phyloP scores from a whole-genome alignment of 495 filamentous ascomycete species.

The Pyrenopolyporus hunteri region DNA sequence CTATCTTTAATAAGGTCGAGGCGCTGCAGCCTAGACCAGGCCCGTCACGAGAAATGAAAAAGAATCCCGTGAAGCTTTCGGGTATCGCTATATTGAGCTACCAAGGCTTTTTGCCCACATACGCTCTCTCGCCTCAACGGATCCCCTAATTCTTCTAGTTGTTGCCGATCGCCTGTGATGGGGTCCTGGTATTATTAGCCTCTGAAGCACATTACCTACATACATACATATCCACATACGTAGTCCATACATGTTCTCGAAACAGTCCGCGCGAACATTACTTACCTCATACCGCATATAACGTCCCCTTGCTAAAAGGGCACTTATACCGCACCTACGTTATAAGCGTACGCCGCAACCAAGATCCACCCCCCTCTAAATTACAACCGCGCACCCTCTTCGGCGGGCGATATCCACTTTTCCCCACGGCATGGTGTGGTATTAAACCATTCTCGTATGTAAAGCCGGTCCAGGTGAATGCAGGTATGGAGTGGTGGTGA shows the following conservation, averaged over 20 bases:
- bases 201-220: conserved; percentile 2
- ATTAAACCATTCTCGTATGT: conserved; percentile 20
- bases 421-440: conserved; percentile 29
- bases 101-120: conserved; percentile 8
- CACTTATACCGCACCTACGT: conserved; percentile 12
- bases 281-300: conserved; percentile 15
- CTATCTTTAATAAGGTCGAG: conserved; percentile 28
- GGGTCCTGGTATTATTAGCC: conserved; percentile 20
- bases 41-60: conserved; percentile 22
- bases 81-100: conserved; percentile 10
- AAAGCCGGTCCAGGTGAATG: conserved; percentile 20
- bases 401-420: conserved; percentile 24
- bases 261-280: conserved; percentile 27
- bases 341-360: conserved; percentile 19
- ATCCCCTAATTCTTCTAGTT: conserved; percentile 16
- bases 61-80: conserved; percentile 8
- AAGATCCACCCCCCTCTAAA: conserved; percentile 30
- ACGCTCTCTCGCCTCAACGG: background rate
- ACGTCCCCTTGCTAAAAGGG: conserved; percentile 10
- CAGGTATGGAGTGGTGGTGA: no score
- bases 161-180: conserved; percentile 33
- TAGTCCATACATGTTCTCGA: conserved; percentile 37
- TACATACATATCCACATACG: conserved; percentile 17
- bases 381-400: conserved; percentile 37
- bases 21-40: conserved; percentile 5